Conservation (phyloP, 1,284 basidiomycete species). For the Fomes fomentarius region DNA sequence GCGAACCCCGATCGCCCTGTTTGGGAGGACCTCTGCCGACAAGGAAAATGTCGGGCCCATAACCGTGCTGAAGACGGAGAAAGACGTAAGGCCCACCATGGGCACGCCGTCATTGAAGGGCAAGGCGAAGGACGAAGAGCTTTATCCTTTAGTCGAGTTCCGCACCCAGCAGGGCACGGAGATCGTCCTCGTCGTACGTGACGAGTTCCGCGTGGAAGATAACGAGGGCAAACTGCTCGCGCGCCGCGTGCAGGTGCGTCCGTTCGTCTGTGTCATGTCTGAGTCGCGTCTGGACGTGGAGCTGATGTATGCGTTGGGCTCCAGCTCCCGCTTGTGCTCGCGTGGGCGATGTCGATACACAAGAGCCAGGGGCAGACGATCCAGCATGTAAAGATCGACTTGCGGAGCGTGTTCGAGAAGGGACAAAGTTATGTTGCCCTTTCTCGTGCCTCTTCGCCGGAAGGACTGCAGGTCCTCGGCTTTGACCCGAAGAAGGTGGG, state of each 20-base stretch:
- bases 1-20: conserved; percentile 29
- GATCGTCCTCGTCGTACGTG: conserved; percentile 52
- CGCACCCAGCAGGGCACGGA: conserved; percentile 63
- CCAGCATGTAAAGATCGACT: conserved; percentile 83
- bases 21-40: not conserved
- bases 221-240: conserved; percentile 42
- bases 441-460: conserved; percentile 90
- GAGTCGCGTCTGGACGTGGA: not conserved
- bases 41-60: not conserved
- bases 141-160: conserved; percentile 82
- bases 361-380: conserved; percentile 93
- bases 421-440: conserved; percentile 97
- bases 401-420: conserved; percentile 87
- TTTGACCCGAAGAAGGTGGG: conserved; percentile 80
- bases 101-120: conserved; percentile 24
- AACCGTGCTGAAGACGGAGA: not conserved
- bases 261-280: conserved; percentile 13
- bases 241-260: conserved; percentile 58
- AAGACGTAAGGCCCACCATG: not conserved
- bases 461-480: conserved; percentile 88
- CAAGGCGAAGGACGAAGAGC: conserved; percentile 41
- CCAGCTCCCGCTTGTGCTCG: conserved; percentile 81
- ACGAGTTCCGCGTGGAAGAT: conserved; percentile 50
- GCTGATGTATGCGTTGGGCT: not conserved
- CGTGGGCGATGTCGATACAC: conserved; percentile 95